phyloP scores from a whole-genome alignment of 495 filamentous ascomycete species.

The Trichoderma gamsii region DNA sequence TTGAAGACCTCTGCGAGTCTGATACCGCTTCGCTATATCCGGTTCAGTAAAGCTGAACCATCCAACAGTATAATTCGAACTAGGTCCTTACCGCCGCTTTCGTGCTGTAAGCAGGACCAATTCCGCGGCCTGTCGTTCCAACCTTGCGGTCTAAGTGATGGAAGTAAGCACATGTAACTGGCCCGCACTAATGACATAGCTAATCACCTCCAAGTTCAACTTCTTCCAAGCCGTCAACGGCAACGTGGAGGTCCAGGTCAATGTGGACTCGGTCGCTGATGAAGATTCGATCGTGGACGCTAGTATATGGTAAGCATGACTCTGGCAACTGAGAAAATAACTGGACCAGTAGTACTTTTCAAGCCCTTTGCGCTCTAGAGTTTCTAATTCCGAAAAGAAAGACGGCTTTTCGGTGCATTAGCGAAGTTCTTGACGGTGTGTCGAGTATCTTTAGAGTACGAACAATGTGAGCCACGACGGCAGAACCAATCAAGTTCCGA shows the following conservation, averaged over 20 bases:
- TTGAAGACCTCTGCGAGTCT: conserved; percentile 73
- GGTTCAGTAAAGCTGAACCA: conserved; percentile 13
- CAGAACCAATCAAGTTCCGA: conserved; percentile 77
- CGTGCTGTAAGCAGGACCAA: conserved; percentile 76
- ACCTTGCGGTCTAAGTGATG: conserved; percentile 31
- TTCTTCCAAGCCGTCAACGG: conserved; percentile 80
- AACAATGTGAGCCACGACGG: conserved; percentile 71
- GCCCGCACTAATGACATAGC: not conserved
- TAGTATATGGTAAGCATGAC: not conserved
- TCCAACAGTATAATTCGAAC: not conserved
- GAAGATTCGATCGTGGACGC: conserved; percentile 19
- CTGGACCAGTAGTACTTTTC: not conserved
- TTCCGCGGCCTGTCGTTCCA: conserved; percentile 57
- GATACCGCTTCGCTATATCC: conserved; percentile 53
- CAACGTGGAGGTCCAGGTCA: conserved; percentile 74
- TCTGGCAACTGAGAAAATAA: not conserved
- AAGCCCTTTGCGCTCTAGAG: not conserved
- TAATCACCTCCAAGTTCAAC: conserved; percentile 53
- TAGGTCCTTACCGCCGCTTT: conserved; percentile 52
- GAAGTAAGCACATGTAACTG: not conserved
- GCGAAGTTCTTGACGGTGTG: not conserved
- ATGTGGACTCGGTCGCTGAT: conserved; percentile 61
- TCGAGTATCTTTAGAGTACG: not conserved
- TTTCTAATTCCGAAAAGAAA: conserved; percentile 68
- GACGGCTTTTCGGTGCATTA: conserved; percentile 32